Conservation (phyloP, 352 stramenopile genomes). For the Pythium apleroticum region DNA sequence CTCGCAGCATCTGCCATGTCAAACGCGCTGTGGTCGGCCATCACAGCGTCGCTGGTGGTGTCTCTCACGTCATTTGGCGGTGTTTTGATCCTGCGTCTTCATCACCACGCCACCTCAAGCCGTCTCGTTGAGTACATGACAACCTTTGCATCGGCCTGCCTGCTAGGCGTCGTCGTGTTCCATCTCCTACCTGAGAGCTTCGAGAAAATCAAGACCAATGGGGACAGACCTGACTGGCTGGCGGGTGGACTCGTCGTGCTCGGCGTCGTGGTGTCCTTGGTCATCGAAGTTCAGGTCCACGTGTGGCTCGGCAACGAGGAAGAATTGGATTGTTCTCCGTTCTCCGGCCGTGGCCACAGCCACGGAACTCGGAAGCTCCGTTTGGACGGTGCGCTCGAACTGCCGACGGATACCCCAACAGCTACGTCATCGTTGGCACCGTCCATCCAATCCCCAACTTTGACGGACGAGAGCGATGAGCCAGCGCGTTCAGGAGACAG, state of each 20-base stretch:
- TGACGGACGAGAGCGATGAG: not conserved
- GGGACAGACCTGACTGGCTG: constrained; percentile 23
- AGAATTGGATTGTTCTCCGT: not conserved
- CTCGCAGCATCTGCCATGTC: not conserved
- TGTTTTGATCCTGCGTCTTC: constrained; percentile 25
- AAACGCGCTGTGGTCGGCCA: not conserved
- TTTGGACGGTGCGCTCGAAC: not conserved
- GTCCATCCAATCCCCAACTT: not conserved
- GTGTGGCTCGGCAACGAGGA: constrained; percentile 20
- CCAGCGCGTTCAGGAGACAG: not conserved
- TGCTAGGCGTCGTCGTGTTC: constrained; percentile 38
- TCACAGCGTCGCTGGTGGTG: constrained; percentile 14
- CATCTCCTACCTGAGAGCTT: constrained; percentile 32
- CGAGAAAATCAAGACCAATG: constrained; percentile 5
- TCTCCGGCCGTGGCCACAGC: not conserved
- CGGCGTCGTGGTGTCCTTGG: constrained; percentile 28
- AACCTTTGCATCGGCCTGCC: constrained; percentile 25
- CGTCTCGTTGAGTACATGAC: constrained; percentile 28
- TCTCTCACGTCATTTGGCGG: constrained; percentile 30
- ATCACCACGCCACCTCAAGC: constrained; percentile 6
- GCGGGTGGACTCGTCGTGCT: constrained; percentile 24
- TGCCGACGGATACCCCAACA: not conserved
- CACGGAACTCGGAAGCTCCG: not conserved
- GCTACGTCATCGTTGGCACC: not conserved
- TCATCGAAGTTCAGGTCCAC: constrained; percentile 30